A percentile compares a stretch with the other conserved stretches of the same genome.
Evolutionary conservation across 768 basidiomycete species (phyloP).

Genomic region (Lentinula boryana): DNA sequence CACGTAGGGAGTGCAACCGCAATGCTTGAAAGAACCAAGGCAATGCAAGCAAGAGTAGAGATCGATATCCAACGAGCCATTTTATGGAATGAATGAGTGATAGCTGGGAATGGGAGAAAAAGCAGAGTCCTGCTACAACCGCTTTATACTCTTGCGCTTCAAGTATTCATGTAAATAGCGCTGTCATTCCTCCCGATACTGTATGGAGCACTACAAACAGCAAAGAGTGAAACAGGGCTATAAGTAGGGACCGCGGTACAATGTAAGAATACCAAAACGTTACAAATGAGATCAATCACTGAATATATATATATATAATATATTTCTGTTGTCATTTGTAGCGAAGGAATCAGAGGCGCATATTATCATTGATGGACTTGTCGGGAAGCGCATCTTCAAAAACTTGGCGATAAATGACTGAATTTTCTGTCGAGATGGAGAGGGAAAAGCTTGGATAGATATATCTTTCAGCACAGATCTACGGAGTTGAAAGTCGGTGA

Average conservation of each 20-base stretch:
- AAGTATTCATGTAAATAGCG: background rate
- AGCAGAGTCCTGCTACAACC: background rate
- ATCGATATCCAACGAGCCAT: background rate
- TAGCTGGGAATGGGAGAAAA: background rate
- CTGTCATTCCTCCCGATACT: background rate
- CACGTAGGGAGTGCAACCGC: background rate
- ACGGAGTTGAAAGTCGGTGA: background rate
- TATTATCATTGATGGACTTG: too few relatives aligned
- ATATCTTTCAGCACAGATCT: background rate
- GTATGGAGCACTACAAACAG: too few relatives aligned
- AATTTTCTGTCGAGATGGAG: too few relatives aligned
- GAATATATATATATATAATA: too few relatives aligned
- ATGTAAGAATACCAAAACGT: too few relatives aligned
- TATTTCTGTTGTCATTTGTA: too few relatives aligned
- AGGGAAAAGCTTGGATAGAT: background rate
- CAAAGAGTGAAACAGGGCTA: background rate
- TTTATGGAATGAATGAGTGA: background rate
- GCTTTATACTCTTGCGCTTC: background rate
- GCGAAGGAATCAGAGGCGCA: too few relatives aligned
- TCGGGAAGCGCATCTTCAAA: too few relatives aligned
- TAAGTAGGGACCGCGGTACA: background rate
- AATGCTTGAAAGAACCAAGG: background rate
- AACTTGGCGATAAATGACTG: too few relatives aligned
- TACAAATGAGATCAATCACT: too few relatives aligned
- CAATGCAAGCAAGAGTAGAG: background rate